Base-by-base conservation (phyloP, 139 green algal genomes). In the Bryopsis sp. region DNA sequence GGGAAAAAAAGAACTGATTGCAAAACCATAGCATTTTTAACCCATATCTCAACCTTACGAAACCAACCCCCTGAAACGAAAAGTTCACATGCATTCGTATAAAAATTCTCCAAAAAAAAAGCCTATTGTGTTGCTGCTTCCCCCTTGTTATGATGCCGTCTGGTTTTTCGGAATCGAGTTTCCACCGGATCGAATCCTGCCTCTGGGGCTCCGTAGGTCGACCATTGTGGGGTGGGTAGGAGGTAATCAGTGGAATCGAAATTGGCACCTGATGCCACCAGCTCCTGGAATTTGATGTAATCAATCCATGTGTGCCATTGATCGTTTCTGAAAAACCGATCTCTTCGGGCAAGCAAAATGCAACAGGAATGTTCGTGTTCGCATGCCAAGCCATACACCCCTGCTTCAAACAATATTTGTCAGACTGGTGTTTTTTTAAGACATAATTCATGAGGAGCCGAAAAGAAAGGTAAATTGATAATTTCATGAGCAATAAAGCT, bases 251-350 rank as follows among this genome's bases (percentile, higher is more conserved):
- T 57, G 11, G 77, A 72, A 24, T 37, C 57, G 64, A 92, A 92
- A 0, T 61, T 31, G 33, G 64, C 29, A 6, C 72, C 79, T 46
- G 48, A 47, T n/a, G 67, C 58, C 28, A 63, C 46, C 31, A 85
- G 64, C 68, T 74, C 47, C 67, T 73, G 61, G 34, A 72, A 89
- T 64, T 76, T 81, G n/a, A 87, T 70, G 71, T 95, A 95, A 74
- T 95, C 82, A 63, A 95, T 95, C 85, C 85, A 92, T 4, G 88
- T 95, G 81, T 92, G 83, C 88, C 88, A 95, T 39, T 31, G 33
- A 3, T 80, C 85, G 8, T 79, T 70, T 11, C 66, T 68, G n/a
- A 81, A 67, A 75, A 92, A 95, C 2, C 73, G 69, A 58, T 86
- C 73, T 31, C 65, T 75, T 34, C 80, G 71, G 2, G 86, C 88